A percentile compares a stretch with the other conserved stretches of the same genome.
These are phyloP conservation scores for Xylariales sp. DNA, from an alignment of 2,329 filamentous ascomycete genomes.

Conservation along the genomic window DNA sequence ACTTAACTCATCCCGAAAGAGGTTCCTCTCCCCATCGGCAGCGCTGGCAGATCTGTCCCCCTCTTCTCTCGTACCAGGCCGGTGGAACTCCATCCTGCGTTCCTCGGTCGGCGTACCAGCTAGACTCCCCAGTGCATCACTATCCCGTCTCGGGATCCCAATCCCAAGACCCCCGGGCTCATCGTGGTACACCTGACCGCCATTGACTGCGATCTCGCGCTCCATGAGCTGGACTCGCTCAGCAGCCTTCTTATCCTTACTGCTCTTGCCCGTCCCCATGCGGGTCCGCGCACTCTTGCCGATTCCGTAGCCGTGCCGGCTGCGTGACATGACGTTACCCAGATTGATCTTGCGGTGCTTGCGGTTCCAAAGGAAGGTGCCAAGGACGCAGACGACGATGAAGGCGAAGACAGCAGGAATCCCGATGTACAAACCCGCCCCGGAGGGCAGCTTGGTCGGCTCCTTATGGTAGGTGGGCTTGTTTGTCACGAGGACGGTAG, in stretches of 20 bases:
- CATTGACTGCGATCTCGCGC: slow-evolving; percentile 23
- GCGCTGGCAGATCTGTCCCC: slow-evolving; percentile 8
- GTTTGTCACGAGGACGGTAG: slow-evolving; percentile 37
- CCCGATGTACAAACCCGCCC: slow-evolving; percentile 45
- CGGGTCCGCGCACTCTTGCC: slow-evolving; percentile 29
- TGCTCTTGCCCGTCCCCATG: slow-evolving; percentile 25
- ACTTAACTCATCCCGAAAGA: slow-evolving; percentile 45
- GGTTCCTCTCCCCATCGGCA: slow-evolving; percentile 29
- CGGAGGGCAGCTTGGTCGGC: slow-evolving; percentile 27
- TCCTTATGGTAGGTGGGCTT: slow-evolving; percentile 27
- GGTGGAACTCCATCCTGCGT: slow-evolving; percentile 33
- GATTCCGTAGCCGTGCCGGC: slow-evolving; percentile 40
- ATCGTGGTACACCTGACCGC: slow-evolving; percentile 32
- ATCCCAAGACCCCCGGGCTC: slow-evolving; percentile 18
- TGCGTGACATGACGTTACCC: slow-evolving; percentile 47
- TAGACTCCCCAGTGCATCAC: slow-evolving; percentile 45
- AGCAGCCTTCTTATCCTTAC: slow-evolving; percentile 23
- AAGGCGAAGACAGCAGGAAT: slow-evolving; percentile 47
- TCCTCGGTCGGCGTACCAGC: slow-evolving; percentile 42
- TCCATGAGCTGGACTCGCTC: slow-evolving; percentile 43
- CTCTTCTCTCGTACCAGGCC: slow-evolving; percentile 12
- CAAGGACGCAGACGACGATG: slow-evolving; percentile 43
- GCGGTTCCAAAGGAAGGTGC: slow-evolving; percentile 54
- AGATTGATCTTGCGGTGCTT: slow-evolving; percentile 45
- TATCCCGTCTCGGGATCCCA: slow-evolving; percentile 33